Conservation (phyloP, 2,329 filamentous ascomycete genomes). For the Mollisiaceae sp. region DNA sequence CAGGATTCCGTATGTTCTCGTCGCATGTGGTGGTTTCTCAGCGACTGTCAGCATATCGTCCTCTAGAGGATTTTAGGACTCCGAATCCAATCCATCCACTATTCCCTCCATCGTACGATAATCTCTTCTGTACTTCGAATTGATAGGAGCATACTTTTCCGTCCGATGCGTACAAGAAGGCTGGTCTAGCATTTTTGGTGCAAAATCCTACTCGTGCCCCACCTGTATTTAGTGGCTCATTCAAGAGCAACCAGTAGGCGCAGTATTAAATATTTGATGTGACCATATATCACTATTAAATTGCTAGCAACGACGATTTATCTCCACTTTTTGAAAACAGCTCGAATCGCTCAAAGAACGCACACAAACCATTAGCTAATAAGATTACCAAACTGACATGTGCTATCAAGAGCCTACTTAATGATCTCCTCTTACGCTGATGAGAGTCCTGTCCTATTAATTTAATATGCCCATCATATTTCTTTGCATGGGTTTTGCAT, state of each 20-base stretch:
- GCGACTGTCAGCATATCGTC: background rate
- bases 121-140: conserved; percentile 67
- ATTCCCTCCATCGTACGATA: background rate
- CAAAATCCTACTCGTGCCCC: conserved; percentile 52
- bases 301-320: background rate
- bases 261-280: background rate
- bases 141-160: conserved; percentile 83
- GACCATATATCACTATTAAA: background rate
- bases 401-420: background rate
- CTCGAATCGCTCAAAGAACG: background rate
- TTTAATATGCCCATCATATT: background rate
- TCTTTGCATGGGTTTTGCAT: background rate
- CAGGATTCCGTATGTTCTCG: background rate
- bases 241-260: background rate
- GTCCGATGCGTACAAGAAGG: conserved; percentile 76
- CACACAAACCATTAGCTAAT: no score
- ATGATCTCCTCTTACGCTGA: background rate
- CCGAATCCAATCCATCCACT: background rate
- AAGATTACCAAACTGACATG: background rate
- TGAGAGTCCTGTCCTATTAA: background rate
- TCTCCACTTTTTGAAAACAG: background rate
- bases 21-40: background rate
- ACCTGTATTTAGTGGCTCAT: background rate
- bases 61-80: background rate
- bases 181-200: conserved; percentile 73